Evolutionary conservation across 192 early-diverging fungal genomes (phyloP), one percentile per base, ranked within the genome.

Genomic region (Coemansia sp.): DNA sequence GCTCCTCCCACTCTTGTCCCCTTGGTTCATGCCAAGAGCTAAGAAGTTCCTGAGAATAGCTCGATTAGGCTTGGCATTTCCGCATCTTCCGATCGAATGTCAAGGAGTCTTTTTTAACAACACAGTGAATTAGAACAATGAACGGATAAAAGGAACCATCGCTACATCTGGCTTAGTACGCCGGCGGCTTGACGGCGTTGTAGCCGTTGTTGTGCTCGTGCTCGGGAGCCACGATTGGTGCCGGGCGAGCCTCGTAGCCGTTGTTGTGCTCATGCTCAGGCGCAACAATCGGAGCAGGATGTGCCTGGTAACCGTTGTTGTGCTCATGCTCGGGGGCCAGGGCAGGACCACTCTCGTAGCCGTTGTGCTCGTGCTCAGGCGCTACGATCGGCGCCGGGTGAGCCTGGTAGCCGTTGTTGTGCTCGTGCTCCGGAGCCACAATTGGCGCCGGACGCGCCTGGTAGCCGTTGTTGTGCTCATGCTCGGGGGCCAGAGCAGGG

Each of bases 81-180:
- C n/a, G n/a, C n/a, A n/a, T n/a, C n/a, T n/a, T n/a, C n/a, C 3
- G 8, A 5, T 29, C 8, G 28, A 5, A 8, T 3, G 28, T 29
- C 3, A 3, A 41, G 10, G 26, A 40, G 5, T 8, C 35, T 38
- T 29, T 29, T 5, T 5, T 29, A 39, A 4, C 35, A 39, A 15
- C n/a, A 15, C 10, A 35, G 1, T 35, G n/a, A 39, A 39, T 5
- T 39, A 39, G 8, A 29, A 29, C 28, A 29, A 29, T 43, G 23
- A 23, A 51, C 38, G 27, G 23, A 40, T n/a, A n/a, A n/a, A n/a
- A n/a, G n/a, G n/a, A n/a, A n/a, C n/a, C 29, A 25, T 55, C 12
- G 26, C 41, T 44, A 29, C 22, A 53, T 11, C 52, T 41, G 15
- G 23, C 32, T 17, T 50, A 50, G 48, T 50, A 50, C 7, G 15